Evolutionary conservation across 306 rosid genomes (phyloP).

Genomic region (Gleditsia sinensis): DNA sequence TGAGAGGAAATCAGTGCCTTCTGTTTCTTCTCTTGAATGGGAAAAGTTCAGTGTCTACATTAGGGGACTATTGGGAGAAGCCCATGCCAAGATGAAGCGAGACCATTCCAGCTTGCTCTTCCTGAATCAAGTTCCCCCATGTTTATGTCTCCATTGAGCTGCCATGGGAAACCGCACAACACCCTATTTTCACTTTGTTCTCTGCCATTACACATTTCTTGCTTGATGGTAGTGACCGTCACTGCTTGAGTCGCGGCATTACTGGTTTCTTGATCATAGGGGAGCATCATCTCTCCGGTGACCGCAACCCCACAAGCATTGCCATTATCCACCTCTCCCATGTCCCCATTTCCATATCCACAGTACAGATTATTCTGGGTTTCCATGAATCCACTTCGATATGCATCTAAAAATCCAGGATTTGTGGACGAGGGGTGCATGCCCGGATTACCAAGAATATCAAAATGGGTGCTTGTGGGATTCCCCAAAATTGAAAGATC

Average conservation of each 20-base stretch:
- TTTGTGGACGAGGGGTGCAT: constrained; percentile 21
- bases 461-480: constrained; percentile 24
- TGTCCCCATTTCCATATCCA: constrained; percentile 61
- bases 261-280: constrained; percentile 46
- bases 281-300: constrained; percentile 47
- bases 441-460: constrained; percentile 31
- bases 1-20: constrained; percentile 28
- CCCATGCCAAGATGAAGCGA: constrained; percentile 73
- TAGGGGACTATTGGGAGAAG: constrained; percentile 79
- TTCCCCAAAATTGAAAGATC: constrained; percentile 42
- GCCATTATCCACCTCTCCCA: constrained; percentile 57
- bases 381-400: constrained; percentile 52
- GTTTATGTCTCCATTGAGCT: constrained; percentile 54
- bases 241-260: constrained; percentile 52
- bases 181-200: constrained; percentile 46
- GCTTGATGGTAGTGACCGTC: constrained; percentile 63
- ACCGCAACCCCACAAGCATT: constrained; percentile 21
- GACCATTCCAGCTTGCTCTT: constrained; percentile 74
- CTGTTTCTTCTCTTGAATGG: constrained; percentile 13
- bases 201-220: constrained; percentile 50
- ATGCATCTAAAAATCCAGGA: constrained; percentile 53
- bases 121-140: constrained; percentile 59
- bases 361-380: constrained; percentile 45
- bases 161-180: constrained; percentile 83
- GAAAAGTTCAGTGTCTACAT: constrained; percentile 46